phyloP scores from a whole-genome alignment of 2,329 filamentous ascomycete species.

The Colletotrichum sp. region DNA sequence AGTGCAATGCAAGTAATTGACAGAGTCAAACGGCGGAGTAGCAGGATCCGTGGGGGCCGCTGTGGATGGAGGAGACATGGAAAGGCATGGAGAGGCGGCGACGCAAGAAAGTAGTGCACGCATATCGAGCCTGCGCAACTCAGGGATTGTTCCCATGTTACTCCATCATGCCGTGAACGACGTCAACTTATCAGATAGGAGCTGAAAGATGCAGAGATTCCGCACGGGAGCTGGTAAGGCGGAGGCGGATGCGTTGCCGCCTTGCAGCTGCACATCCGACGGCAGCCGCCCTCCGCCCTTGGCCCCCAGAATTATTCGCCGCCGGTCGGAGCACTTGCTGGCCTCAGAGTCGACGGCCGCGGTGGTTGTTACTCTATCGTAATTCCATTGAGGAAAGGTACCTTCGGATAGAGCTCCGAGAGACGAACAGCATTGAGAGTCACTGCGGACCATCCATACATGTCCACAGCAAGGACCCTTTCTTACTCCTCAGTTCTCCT shows the following conservation, averaged over 20 bases:
- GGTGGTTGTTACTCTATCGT: background rate
- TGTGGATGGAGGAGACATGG: background rate
- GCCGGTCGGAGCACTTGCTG: background rate
- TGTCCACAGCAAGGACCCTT: background rate
- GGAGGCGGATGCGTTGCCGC: background rate
- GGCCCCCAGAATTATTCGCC: background rate
- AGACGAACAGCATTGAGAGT: background rate
- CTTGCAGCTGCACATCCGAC: background rate
- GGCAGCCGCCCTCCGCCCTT: conserved; percentile 5
- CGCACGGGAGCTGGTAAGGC: background rate
- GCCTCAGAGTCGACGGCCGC: background rate
- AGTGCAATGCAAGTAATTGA: background rate
- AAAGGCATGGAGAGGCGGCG: background rate
- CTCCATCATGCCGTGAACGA: background rate
- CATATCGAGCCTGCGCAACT: background rate
- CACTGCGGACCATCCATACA: background rate
- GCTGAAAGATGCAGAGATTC: background rate
- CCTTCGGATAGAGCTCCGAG: background rate
- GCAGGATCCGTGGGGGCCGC: background rate
- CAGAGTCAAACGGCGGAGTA: background rate
- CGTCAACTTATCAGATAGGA: background rate
- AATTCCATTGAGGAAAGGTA: background rate
- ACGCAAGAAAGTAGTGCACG: background rate
- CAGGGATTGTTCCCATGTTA: background rate
- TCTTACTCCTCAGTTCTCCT: background rate